A percentile compares a stretch with the other conserved stretches of the same genome.
Conservation (phyloP, 495 filamentous ascomycete genomes). For the Lasiosphaeris hirsuta region DNA sequence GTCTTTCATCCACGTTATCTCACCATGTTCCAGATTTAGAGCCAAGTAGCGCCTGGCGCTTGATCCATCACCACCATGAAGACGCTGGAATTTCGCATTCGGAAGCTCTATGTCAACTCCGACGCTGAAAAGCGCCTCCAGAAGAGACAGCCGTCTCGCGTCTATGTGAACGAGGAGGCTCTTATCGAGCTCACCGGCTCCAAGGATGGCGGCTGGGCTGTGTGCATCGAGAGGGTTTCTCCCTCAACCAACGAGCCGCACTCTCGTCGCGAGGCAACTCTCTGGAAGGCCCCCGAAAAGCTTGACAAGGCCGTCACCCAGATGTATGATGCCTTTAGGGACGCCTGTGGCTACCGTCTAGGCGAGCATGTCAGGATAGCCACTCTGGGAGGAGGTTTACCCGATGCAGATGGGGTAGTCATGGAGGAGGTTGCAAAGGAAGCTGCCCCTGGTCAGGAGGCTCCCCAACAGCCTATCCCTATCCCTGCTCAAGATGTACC, state of each 20-base stretch:
- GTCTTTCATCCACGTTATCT: too few species aligned
- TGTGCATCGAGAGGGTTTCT: slow-evolving; percentile 47
- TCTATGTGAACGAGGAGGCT: slow-evolving; percentile 64
- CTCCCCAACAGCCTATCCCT: slow-evolving; percentile 8
- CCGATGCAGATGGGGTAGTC: slow-evolving; percentile 40
- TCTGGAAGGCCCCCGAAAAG: slow-evolving; percentile 62
- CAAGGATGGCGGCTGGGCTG: slow-evolving; percentile 57
- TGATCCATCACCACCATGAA: slow-evolving; percentile 26
- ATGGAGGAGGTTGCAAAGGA: slow-evolving; percentile 25
- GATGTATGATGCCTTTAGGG: slow-evolving; percentile 63
- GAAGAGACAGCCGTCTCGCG: slow-evolving; percentile 41
- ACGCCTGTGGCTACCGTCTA: slow-evolving; percentile 60
- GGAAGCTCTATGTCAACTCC: slow-evolving; percentile 37
- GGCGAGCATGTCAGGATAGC: slow-evolving; percentile 58
- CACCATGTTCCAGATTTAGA: too few species aligned
- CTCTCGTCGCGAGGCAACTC: slow-evolving; percentile 53
- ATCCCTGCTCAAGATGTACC: slow-evolving; percentile 19
- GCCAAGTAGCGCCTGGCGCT: too few species aligned
- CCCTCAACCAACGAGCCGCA: slow-evolving; percentile 10
- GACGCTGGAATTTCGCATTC: slow-evolving; percentile 44
- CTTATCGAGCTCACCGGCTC: slow-evolving; percentile 52
- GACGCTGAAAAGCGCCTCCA: slow-evolving; percentile 45
- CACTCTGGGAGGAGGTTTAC: slow-evolving; percentile 28
- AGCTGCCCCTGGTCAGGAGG: not conserved
- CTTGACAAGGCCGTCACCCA: slow-evolving; percentile 62